Conservation (phyloP, 441 rosid genomes). For the Caryocar brasiliense region DNA sequence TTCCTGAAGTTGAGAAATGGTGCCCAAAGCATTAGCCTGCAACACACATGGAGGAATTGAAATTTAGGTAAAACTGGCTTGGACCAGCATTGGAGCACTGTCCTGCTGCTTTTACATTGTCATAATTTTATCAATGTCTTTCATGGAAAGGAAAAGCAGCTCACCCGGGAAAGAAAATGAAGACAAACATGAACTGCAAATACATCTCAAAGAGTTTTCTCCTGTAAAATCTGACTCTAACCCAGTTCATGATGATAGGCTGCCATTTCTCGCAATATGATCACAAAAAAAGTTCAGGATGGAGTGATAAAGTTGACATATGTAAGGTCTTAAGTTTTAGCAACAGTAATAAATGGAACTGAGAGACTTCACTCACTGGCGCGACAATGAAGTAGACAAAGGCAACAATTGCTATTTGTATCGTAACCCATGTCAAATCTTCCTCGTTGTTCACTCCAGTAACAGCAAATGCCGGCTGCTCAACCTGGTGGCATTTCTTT, state of each 20-base stretch:
- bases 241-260: slow-evolving; percentile 92
- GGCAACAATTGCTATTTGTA: slow-evolving; percentile 43
- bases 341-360: too few species aligned
- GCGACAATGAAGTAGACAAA: slow-evolving; percentile 57
- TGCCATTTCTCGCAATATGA: slow-evolving; percentile 27
- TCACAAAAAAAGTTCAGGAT: too few species aligned
- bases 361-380: slow-evolving; percentile 44
- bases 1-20: slow-evolving; percentile 80
- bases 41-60: neutral
- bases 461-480: slow-evolving; percentile 67
- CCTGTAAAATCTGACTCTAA: slow-evolving; percentile 72
- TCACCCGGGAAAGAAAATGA: slow-evolving; percentile 87
- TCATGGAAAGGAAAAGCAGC: neutral
- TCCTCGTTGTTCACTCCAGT: slow-evolving; percentile 71
- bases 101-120: too few species aligned
- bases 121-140: too few species aligned
- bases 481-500: slow-evolving; percentile 25
- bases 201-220: slow-evolving; percentile 78
- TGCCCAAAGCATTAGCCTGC: slow-evolving; percentile 69
- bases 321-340: too few species aligned
- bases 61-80: too few species aligned
- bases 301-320: too few species aligned
- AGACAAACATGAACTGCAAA: slow-evolving; percentile 80
- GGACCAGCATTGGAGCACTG: too few species aligned
- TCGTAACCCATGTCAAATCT: slow-evolving; percentile 33